phyloP scores from a whole-genome alignment of 345 rosid genomes.

The Orychophragmus violaceus region DNA sequence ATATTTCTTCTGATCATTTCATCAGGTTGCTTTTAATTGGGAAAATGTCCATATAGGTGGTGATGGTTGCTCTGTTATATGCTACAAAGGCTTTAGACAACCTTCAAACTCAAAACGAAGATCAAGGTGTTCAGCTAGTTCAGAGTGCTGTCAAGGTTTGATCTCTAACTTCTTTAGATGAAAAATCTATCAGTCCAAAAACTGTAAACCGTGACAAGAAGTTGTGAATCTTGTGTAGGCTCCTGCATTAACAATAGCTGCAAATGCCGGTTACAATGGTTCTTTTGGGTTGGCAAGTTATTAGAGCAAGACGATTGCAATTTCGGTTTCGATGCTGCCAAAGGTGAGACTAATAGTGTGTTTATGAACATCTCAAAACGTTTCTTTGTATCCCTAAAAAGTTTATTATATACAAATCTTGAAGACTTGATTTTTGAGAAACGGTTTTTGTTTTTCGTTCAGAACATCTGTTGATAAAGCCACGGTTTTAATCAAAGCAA shows the following conservation, averaged over 20 bases:
- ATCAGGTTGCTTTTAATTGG: background rate
- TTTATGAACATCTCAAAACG: background rate
- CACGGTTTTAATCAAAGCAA: background rate
- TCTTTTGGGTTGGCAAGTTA: conserved; percentile 56
- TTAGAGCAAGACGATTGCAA: conserved; percentile 64
- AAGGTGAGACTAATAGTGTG: conserved; percentile 42
- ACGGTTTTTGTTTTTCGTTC: background rate
- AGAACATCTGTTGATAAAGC: background rate
- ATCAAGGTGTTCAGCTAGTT: conserved; percentile 74
- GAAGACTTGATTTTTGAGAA: background rate
- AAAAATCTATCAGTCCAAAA: background rate
- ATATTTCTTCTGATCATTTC: background rate
- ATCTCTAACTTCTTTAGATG: background rate
- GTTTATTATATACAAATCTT: too few relatives aligned
- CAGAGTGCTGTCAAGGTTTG: conserved; percentile 76
- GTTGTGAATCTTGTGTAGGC: conserved; percentile 45
- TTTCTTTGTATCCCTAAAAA: too few relatives aligned
- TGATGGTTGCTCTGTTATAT: conserved; percentile 84
- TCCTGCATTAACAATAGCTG: conserved; percentile 60
- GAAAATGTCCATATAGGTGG: too few relatives aligned
- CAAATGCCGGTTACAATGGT: conserved; percentile 85
- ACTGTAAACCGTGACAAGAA: conserved; percentile 5
- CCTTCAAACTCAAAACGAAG: conserved; percentile 64
- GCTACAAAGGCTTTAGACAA: conserved; percentile 61
- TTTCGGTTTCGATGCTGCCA: conserved; percentile 86